Evolutionary conservation across 2,329 filamentous ascomycete species (phyloP).

Genomic region (Arthrobotrys pseudoclavata): DNA sequence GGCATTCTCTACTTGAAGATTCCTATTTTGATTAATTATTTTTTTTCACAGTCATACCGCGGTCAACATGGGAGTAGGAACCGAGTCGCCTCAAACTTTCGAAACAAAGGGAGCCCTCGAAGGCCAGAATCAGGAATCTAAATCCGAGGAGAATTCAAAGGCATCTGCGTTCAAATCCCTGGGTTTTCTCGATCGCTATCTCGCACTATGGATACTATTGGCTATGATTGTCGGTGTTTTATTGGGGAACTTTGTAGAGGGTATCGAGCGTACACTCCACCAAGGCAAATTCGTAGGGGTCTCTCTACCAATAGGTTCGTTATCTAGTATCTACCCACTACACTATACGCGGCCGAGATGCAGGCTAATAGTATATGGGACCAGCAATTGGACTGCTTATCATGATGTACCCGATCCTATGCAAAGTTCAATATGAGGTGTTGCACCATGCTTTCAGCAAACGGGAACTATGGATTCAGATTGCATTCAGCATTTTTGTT

Average conservation of each 20-base stretch:
- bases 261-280: conserved; percentile 74
- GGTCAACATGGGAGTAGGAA: background rate
- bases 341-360: background rate
- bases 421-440: conserved; percentile 84
- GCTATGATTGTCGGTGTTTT: conserved; percentile 83
- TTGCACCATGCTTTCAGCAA: conserved; percentile 76
- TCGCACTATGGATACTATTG: conserved; percentile 81
- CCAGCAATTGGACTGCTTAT: conserved; percentile 80
- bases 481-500: conserved; percentile 80
- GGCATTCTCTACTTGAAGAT: background rate
- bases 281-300: conserved; percentile 80
- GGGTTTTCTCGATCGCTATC: conserved; percentile 74
- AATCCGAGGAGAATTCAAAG: background rate
- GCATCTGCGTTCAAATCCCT: conserved; percentile 71
- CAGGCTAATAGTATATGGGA: background rate
- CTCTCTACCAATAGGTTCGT: conserved; percentile 74
- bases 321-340: background rate
- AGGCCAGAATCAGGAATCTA: background rate
- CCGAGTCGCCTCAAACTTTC: background rate
- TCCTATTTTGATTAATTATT: background rate
- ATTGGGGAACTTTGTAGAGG: conserved; percentile 80
- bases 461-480: conserved; percentile 79
- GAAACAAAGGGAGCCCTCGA: conserved; percentile 1
- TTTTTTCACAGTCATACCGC: background rate
- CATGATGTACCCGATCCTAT: conserved; percentile 96